These are phyloP conservation scores for Pistacia integerrima DNA, from an alignment of 345 rosid species.

Conservation along the genomic window DNA sequence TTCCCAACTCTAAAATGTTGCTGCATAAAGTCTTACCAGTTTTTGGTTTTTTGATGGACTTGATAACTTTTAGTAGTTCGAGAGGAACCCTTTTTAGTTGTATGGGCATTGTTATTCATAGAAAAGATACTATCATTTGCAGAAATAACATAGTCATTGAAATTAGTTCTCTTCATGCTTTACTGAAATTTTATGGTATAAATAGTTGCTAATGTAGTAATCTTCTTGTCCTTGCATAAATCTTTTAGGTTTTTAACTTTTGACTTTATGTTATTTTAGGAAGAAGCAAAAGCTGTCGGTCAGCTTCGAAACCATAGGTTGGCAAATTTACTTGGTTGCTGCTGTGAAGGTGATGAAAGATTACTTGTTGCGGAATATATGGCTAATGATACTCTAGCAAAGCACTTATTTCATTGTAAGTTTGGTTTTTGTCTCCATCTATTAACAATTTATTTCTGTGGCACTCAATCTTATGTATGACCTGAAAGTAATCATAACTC, in stretches of 20 bases:
- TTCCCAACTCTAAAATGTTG: not conserved
- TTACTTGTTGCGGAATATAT: conserved; percentile 84
- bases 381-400: conserved; percentile 93
- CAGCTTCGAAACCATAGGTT: conserved; percentile 71
- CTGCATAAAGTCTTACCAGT: not conserved
- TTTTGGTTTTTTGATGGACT: not conserved
- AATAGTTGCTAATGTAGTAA: not conserved
- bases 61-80: not conserved
- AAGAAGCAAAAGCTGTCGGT: conserved; percentile 92
- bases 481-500: not conserved
- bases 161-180: not conserved
- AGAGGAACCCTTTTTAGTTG: not conserved
- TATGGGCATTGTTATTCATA: not conserved
- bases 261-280: conserved; percentile 36
- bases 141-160: not conserved
- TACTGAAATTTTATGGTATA: not conserved
- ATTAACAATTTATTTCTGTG: not conserved
- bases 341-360: conserved; percentile 86
- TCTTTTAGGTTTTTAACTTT: not conserved
- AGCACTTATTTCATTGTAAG: conserved; percentile 91
- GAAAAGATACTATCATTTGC: not conserved
- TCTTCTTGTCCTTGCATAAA: not conserved
- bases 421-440: conserved; percentile 6
- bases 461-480: not conserved
- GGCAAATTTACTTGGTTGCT: conserved; percentile 89